These are phyloP conservation scores for Pulicaria dysenterica DNA, from an alignment of 129 eudicot species.

Conservation along the genomic window DNA sequence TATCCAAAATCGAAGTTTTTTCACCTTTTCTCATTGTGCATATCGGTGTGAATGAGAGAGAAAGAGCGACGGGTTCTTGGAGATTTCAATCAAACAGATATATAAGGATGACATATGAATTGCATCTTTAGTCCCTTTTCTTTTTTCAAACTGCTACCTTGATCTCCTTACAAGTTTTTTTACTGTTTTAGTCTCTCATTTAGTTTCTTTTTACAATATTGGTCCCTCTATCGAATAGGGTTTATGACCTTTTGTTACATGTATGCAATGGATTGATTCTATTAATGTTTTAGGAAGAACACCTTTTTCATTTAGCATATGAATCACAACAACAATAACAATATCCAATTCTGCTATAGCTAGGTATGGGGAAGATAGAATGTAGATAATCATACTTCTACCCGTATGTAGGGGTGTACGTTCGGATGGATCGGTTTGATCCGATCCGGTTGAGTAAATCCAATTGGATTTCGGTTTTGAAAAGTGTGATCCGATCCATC, in stretches of 20 bases:
- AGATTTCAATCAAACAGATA: slow-evolving; percentile 24
- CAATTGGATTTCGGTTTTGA: no score
- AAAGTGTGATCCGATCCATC: no score
- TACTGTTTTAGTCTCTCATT: not conserved
- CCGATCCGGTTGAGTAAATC: no score
- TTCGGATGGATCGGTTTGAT: no score
- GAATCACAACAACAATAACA: no score
- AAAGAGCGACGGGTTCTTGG: slow-evolving; percentile 22
- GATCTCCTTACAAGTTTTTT: not conserved
- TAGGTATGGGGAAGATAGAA: no score
- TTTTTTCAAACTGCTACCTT: slow-evolving; percentile 20
- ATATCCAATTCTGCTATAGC: no score
- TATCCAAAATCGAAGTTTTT: slow-evolving; percentile 4
- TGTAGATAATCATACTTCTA: no score
- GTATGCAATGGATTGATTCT: not conserved
- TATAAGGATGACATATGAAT: slow-evolving; percentile 19
- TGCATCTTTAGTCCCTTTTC: slow-evolving; percentile 19
- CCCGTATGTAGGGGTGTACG: no score
- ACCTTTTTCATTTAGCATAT: no score
- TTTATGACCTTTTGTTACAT: not conserved
- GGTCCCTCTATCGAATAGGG: not conserved
- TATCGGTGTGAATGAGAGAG: slow-evolving; percentile 17
- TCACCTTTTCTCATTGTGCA: not conserved
- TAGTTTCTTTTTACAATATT: slow-evolving; percentile 7
- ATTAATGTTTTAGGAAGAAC: no score